Evolutionary conservation across 345 rosid genomes (phyloP).

Genomic region (Hibiscus syriacus): DNA sequence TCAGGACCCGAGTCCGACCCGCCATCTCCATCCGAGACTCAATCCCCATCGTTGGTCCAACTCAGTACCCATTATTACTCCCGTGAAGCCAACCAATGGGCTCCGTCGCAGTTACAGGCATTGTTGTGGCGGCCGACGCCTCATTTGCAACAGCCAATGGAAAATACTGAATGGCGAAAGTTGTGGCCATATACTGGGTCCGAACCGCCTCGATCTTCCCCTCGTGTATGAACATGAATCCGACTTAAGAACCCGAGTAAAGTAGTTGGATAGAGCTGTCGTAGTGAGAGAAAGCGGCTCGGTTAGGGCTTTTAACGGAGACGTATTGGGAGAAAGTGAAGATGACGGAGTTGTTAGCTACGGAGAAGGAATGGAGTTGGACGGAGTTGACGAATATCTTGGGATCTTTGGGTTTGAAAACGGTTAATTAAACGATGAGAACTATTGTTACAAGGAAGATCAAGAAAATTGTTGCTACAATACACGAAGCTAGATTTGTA

Average conservation of each 20-base stretch:
- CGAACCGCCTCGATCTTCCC: too few relatives aligned
- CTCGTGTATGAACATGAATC: slow-evolving; percentile 95
- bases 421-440: slow-evolving; percentile 82
- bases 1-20: slow-evolving; percentile 83
- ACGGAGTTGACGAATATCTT: slow-evolving; percentile 30
- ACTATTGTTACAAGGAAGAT: slow-evolving; percentile 49
- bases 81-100: slow-evolving; percentile 29
- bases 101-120: slow-evolving; percentile 17
- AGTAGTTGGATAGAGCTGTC: too few relatives aligned
- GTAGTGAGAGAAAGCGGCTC: slow-evolving; percentile 76
- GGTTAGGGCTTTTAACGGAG: slow-evolving; percentile 78
- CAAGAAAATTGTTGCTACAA: slow-evolving; percentile 81
- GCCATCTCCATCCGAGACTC: too few relatives aligned
- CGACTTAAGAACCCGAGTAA: slow-evolving; percentile 78
- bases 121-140: slow-evolving; percentile 7
- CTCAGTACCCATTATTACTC: slow-evolving; percentile 34
- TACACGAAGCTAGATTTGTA: slow-evolving; percentile 87
- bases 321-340: slow-evolving; percentile 89
- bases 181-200: slow-evolving; percentile 88
- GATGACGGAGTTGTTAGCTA: too few relatives aligned
- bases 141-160: slow-evolving; percentile 36
- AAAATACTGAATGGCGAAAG: slow-evolving; percentile 76
- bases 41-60: slow-evolving; percentile 79
- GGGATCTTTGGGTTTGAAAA: too few relatives aligned
- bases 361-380: slow-evolving; percentile 93